Conservation (phyloP, 495 filamentous ascomycete genomes). For the Sporormia fimetaria region DNA sequence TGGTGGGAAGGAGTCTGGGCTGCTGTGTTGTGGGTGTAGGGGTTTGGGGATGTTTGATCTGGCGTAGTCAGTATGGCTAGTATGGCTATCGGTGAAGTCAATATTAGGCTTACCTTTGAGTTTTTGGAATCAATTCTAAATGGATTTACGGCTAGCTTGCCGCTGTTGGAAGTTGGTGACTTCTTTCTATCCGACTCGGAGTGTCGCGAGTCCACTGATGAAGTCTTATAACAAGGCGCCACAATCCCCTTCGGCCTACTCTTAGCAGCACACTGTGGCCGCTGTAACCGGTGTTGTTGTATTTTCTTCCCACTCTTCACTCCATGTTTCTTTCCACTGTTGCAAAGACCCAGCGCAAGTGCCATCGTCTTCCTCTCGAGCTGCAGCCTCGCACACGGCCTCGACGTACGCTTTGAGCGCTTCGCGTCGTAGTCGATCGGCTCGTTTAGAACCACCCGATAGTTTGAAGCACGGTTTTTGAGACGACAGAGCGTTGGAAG, state of each 20-base stretch:
- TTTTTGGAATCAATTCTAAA: too few species aligned
- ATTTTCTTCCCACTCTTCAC: constrained; percentile 26
- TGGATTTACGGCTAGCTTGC: too few species aligned
- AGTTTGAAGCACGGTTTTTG: constrained; percentile 42
- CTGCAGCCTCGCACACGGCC: constrained; percentile 31
- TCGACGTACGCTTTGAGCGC: constrained; percentile 38
- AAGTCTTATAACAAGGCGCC: not conserved
- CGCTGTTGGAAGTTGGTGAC: too few species aligned
- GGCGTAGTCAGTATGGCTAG: too few species aligned
- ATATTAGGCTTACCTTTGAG: too few species aligned
- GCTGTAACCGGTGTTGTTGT: constrained; percentile 20
- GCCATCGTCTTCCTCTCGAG: constrained; percentile 27
- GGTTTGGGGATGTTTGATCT: too few species aligned
- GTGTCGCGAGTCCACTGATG: too few species aligned
- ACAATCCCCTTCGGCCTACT: not conserved
- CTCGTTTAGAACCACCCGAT: constrained; percentile 39
- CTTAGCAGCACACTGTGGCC: constrained; percentile 24
- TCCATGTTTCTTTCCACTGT: constrained; percentile 30
- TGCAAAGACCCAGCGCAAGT: constrained; percentile 15
- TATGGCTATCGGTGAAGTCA: too few species aligned
- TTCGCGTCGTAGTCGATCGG: constrained; percentile 33
- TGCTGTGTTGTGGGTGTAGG: too few species aligned
- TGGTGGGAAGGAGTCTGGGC: too few species aligned
- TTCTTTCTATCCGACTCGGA: too few species aligned
- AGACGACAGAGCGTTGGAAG: constrained; percentile 33